Evolutionary conservation across 1,284 basidiomycete genomes (phyloP), one percentile per base, ranked within the genome.

Genomic region (Boletellus sp.): DNA sequence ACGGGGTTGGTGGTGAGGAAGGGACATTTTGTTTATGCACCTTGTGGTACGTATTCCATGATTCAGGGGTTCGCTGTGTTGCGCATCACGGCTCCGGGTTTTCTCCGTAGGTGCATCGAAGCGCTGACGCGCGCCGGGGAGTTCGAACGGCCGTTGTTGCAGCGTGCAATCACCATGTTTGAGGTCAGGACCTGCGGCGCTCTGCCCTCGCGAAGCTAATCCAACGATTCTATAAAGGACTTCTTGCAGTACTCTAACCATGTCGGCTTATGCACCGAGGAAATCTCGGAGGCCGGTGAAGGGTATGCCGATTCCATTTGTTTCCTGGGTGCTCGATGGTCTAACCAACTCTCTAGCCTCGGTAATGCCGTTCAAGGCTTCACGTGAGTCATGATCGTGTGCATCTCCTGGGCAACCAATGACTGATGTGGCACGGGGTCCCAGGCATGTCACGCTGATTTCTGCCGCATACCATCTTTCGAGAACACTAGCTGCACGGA

Each of bases 1-100:
- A 96, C 64, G 94, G 93, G 8, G 91, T 96, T 18, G 93, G 93
- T 6, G 93, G 94, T 1, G 91, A 93, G 58, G 93, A 94, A 70
- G 93, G 93, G 8, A 90, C 86, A 0, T 90, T 90, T 68, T 88
- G 86, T 58, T 69, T 90, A 19, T 90, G 87, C 62, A 91, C 89
- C 0, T 69, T 91, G 6, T 91, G 89, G 89, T 61, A 37, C 2
- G 47, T 52, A 38, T 13, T 32, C 8, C 24, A 12, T 24, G 10
- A 19, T 43, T 18, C 11, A 4, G 12, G 22, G 8, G 19, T 28
- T 16, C 15, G 35, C 16, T 32, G 21, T 13, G 22, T 13, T 5
- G 11, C 5, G 1, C 6, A 24, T 28, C 26, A 18, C 44, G 22
- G n/a, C 35, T 5, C 37, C 67, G 61, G 51, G 65, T 61, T 8